Evolutionary conservation across 1,284 basidiomycete genomes (phyloP).

Genomic region (Leccinum fallax): DNA sequence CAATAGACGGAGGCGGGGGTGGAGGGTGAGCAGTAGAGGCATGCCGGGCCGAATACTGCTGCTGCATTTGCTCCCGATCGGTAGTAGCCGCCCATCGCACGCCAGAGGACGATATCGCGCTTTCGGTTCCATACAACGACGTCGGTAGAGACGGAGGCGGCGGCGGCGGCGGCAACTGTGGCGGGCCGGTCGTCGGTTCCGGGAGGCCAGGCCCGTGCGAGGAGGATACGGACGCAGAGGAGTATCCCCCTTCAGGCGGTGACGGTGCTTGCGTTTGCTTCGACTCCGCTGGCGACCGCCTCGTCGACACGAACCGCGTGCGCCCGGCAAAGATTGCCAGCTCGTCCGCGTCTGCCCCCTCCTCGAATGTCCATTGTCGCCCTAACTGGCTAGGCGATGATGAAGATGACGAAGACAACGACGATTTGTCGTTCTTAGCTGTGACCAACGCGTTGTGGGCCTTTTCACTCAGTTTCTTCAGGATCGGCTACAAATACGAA

Average conservation of each 20-base stretch:
- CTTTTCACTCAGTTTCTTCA: constrained; percentile 57
- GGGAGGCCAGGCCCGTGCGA: neutral
- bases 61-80: constrained; percentile 17
- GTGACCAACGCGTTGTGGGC: constrained; percentile 49
- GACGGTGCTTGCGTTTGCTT: neutral
- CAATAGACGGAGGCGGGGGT: too few relatives aligned
- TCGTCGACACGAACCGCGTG: constrained; percentile 53
- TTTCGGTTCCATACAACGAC: constrained; percentile 27
- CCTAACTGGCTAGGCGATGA: constrained; percentile 30
- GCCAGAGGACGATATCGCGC: constrained; percentile 9
- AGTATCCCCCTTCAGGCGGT: constrained; percentile 10
- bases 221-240: constrained; percentile 7
- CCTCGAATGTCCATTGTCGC: constrained; percentile 45
- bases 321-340: constrained; percentile 63
- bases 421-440: constrained; percentile 39
- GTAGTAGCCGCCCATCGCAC: constrained; percentile 21
- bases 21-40: neutral
- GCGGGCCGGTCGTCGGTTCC: constrained; percentile 2
- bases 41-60: constrained; percentile 8
- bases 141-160: neutral
- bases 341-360: constrained; percentile 56
- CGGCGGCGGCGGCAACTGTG: too few relatives aligned
- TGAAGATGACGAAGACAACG: constrained; percentile 1
- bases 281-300: constrained; percentile 24
- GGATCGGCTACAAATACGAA: constrained; percentile 47